phyloP scores from a whole-genome alignment of 2,329 filamentous ascomycete genomes.

The Arthrinium phaeospermum region DNA sequence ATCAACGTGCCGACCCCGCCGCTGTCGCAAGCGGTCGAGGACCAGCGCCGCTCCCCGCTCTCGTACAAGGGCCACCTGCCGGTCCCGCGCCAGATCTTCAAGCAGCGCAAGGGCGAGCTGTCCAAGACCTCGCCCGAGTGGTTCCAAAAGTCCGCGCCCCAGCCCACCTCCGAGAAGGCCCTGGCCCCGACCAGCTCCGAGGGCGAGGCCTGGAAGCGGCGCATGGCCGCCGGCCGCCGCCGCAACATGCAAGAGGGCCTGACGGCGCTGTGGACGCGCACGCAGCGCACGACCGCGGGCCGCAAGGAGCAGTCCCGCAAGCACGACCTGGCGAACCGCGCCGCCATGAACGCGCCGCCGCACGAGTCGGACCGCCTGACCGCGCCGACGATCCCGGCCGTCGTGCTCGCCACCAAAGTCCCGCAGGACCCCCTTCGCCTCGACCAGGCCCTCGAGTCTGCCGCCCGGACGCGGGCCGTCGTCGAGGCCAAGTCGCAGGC shows the following conservation, averaged over 20 bases:
- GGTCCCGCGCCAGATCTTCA: constrained; percentile 81
- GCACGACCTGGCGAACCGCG: constrained; percentile 54
- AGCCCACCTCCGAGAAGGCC: constrained; percentile 50
- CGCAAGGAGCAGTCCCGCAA: constrained; percentile 47
- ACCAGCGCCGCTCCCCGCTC: constrained; percentile 52
- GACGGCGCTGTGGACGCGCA: constrained; percentile 70
- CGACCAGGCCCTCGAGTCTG: constrained; percentile 53
- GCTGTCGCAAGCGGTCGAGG: constrained; percentile 63
- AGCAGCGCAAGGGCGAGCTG: constrained; percentile 56
- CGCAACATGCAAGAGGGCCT: constrained; percentile 76
- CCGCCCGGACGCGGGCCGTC: constrained; percentile 47
- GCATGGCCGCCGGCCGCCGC: constrained; percentile 75
- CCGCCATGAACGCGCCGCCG: constrained; percentile 66
- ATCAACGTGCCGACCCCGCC: constrained; percentile 79
- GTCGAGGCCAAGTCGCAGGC: constrained; percentile 60
- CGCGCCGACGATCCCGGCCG: constrained; percentile 65
- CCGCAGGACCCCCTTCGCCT: constrained; percentile 68
- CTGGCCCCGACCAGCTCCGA: constrained; percentile 44
- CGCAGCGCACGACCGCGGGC: constrained; percentile 50
- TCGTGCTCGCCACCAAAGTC: constrained; percentile 56
- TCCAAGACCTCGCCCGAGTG: constrained; percentile 66
- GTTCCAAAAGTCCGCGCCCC: constrained; percentile 62
- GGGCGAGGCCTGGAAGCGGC: constrained; percentile 67
- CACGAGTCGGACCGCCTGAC: constrained; percentile 80
- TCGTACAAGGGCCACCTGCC: constrained; percentile 76